These are phyloP conservation scores for Apiotrichum siamense DNA, from an alignment of 1,284 basidiomycete genomes.

Conservation along the genomic window DNA sequence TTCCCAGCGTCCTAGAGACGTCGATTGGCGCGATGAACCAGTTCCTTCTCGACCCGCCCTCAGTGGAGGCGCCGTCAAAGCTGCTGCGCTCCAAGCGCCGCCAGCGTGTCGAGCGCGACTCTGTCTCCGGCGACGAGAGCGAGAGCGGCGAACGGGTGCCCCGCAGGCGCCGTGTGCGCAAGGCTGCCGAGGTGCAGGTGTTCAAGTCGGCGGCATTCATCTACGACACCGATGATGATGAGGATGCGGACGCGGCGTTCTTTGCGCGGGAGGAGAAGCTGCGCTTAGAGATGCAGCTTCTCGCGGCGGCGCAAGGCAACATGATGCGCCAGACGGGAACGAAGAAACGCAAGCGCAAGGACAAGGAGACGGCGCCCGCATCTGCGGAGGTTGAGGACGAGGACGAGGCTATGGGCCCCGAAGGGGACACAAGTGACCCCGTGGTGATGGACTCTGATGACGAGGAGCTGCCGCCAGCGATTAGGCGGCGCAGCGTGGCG, in stretches of 20 bases:
- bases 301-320: conserved; percentile 48
- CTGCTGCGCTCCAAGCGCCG: conserved; percentile 20
- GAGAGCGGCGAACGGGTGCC: conserved; percentile 7
- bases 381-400: conserved; percentile 1
- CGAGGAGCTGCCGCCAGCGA: neutral
- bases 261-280: conserved; percentile 64
- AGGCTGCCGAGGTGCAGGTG: conserved; percentile 56
- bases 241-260: conserved; percentile 55
- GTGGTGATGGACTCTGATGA: neutral
- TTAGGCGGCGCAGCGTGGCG: too few relatives aligned
- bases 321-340: conserved; percentile 27
- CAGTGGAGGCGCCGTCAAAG: conserved; percentile 27
- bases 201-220: conserved; percentile 89
- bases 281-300: conserved; percentile 52
- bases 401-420: neutral
- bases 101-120: conserved; percentile 54
- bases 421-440: too few relatives aligned
- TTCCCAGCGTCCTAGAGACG: conserved; percentile 25
- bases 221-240: conserved; percentile 72
- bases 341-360: conserved; percentile 35
- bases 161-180: conserved; percentile 33
- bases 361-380: conserved; percentile 11
- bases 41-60: conserved; percentile 24
- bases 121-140: conserved; percentile 58
- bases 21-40: conserved; percentile 33